Conservation (phyloP, 164 flowering plant species). For the Nymphaea thermarum region DNA sequence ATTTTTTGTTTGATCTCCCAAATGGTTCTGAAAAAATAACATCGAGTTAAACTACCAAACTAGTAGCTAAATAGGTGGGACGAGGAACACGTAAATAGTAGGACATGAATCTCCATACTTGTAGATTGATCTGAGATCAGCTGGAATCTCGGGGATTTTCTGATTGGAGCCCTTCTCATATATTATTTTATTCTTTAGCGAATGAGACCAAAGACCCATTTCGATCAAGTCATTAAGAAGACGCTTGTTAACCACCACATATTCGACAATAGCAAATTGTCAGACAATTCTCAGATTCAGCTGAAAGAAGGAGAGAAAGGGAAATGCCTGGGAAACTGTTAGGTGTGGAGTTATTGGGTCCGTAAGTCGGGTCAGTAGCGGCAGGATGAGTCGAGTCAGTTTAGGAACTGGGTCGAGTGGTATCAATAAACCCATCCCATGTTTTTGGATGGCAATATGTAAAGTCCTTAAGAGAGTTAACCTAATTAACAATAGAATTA, state of each 20-base stretch:
- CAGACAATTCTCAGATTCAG: too few relatives aligned
- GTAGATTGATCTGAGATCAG: conserved; percentile 61
- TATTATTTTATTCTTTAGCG: conserved; percentile 73
- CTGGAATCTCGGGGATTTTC: conserved; percentile 64
- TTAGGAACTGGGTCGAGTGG: too few relatives aligned
- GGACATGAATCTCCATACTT: conserved; percentile 23
- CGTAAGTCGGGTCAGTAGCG: too few relatives aligned
- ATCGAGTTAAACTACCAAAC: too few relatives aligned
- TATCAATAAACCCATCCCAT: too few relatives aligned
- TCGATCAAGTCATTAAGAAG: conserved; percentile 95
- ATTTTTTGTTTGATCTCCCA: conserved; percentile 98
- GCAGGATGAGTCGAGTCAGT: too few relatives aligned
- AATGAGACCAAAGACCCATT: conserved; percentile 93
- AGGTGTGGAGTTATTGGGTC: too few relatives aligned
- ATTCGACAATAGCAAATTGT: conserved; percentile 40
- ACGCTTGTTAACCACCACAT: conserved; percentile 96
- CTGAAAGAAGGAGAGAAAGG: too few relatives aligned
- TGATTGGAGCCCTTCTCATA: conserved; percentile 78
- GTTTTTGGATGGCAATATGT: conserved; percentile 94
- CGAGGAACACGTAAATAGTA: too few relatives aligned
- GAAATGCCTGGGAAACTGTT: conserved; percentile 10
- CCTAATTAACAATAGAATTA: too few relatives aligned
- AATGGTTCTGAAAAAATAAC: conserved; percentile 40
- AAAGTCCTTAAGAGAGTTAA: conserved; percentile 73
- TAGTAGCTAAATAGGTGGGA: too few relatives aligned